Conservation (phyloP, 352 stramenopile species). For the Thalassiosira hispida region DNA sequence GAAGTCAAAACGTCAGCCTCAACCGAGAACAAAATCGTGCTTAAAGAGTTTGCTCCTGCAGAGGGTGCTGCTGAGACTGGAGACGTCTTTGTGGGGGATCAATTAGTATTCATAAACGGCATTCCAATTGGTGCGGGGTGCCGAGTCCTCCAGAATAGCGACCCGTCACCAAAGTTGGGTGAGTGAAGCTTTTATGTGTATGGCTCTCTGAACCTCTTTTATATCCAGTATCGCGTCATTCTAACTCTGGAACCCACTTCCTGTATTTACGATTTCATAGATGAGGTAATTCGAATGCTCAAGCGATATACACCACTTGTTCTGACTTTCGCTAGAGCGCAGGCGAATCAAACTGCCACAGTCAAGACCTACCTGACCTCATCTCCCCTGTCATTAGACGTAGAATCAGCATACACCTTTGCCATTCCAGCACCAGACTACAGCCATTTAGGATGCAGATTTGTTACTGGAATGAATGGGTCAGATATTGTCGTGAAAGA, state of each 20-base stretch:
- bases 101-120: slow-evolving; percentile 83
- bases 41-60: slow-evolving; percentile 71
- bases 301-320: slow-evolving; percentile 44
- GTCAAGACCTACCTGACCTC: slow-evolving; percentile 39
- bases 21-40: slow-evolving; percentile 66
- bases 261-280: slow-evolving; percentile 42
- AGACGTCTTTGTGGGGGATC: slow-evolving; percentile 77
- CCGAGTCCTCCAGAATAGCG: slow-evolving; percentile 49
- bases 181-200: too few relatives aligned
- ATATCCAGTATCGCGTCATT: slow-evolving; percentile 2
- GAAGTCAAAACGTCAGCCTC: slow-evolving; percentile 29
- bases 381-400: slow-evolving; percentile 56
- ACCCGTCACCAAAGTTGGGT: slow-evolving; percentile 44
- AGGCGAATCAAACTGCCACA: slow-evolving; percentile 22
- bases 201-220: too few relatives aligned
- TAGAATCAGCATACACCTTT: slow-evolving; percentile 73
- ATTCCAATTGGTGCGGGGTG: slow-evolving; percentile 76
- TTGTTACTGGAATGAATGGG: slow-evolving; percentile 55
- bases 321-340: slow-evolving; percentile 40
- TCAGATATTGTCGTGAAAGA: slow-evolving; percentile 73
- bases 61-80: slow-evolving; percentile 68
- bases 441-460: slow-evolving; percentile 68
- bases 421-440: slow-evolving; percentile 62
- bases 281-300: slow-evolving; percentile 46
- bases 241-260: slow-evolving; percentile 61